Percentiles rank a stretch among this genome's conserved stretches.
Evolutionary conservation across 164 flowering plant genomes (phyloP).

Genomic region (Liquidambar formosana): DNA sequence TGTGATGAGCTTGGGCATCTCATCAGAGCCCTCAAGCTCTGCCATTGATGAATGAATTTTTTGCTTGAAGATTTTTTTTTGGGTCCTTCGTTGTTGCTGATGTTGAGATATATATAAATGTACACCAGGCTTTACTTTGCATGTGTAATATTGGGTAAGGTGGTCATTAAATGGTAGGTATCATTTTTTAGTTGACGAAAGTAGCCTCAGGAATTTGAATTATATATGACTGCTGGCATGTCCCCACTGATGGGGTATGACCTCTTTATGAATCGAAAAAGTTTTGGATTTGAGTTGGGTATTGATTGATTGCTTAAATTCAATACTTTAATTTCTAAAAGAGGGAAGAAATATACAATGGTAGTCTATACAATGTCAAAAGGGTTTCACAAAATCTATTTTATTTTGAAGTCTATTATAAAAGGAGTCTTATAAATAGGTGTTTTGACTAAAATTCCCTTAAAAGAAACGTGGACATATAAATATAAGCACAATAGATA

Average conservation of each 20-base stretch:
- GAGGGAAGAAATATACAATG: conserved; percentile 16
- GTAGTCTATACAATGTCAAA: too few relatives aligned
- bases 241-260: background rate
- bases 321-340: conserved; percentile 10
- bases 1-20: conserved; percentile 45
- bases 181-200: background rate
- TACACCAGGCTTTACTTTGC: background rate
- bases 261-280: background rate
- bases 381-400: too few relatives aligned
- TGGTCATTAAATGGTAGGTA: conserved; percentile 4
- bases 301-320: conserved; percentile 14
- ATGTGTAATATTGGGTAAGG: background rate
- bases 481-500: too few relatives aligned
- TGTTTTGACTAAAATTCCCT: too few relatives aligned
- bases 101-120: background rate
- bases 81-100: background rate
- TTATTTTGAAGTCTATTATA: too few relatives aligned
- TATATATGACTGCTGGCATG: conserved; percentile 7
- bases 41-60: conserved; percentile 32
- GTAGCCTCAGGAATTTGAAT: background rate
- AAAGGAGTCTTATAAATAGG: too few relatives aligned
- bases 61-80: conserved; percentile 2
- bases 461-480: too few relatives aligned
- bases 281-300: conserved; percentile 19
- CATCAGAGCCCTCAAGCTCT: conserved; percentile 30